Evolutionary conservation across 371 early-diverging fungal species (phyloP).

Genomic region (Mucor indicus): DNA sequence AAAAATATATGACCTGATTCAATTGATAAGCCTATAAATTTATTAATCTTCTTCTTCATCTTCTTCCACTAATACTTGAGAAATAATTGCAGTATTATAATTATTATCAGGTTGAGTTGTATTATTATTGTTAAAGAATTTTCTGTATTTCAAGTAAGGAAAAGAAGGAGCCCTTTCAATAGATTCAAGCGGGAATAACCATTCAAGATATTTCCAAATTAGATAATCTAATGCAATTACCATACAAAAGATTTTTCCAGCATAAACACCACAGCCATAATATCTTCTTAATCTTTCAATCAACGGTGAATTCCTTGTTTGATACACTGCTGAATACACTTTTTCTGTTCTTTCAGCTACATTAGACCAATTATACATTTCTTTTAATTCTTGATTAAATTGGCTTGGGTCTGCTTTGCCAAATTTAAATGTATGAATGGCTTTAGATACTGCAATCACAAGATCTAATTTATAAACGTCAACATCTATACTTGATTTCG

Average conservation of each 20-base stretch:
- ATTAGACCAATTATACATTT: conserved; percentile 96
- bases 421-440: conserved; percentile 70
- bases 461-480: conserved; percentile 49
- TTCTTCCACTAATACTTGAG: no score
- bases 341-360: conserved; percentile 92
- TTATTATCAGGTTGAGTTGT: neutral
- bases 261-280: conserved; percentile 88
- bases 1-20: no score
- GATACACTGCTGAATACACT: conserved; percentile 72
- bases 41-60: conserved; percentile 8
- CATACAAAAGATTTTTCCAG: conserved; percentile 90
- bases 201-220: conserved; percentile 79
- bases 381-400: conserved; percentile 82
- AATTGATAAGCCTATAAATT: no score
- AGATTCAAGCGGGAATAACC: conserved; percentile 68
- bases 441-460: conserved; percentile 67
- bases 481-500: neutral
- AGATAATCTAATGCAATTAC: conserved; percentile 86
- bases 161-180: conserved; percentile 74
- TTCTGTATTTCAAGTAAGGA: conserved; percentile 57
- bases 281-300: conserved; percentile 84
- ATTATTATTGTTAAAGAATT: conserved; percentile 13
- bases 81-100: conserved; percentile 1
- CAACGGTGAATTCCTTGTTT: conserved; percentile 65
- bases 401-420: conserved; percentile 68